Percentiles rank a stretch among this genome's conserved stretches.
Evolutionary conservation across 768 basidiomycete species (phyloP).

Genomic region (Phylloporus sp.): DNA sequence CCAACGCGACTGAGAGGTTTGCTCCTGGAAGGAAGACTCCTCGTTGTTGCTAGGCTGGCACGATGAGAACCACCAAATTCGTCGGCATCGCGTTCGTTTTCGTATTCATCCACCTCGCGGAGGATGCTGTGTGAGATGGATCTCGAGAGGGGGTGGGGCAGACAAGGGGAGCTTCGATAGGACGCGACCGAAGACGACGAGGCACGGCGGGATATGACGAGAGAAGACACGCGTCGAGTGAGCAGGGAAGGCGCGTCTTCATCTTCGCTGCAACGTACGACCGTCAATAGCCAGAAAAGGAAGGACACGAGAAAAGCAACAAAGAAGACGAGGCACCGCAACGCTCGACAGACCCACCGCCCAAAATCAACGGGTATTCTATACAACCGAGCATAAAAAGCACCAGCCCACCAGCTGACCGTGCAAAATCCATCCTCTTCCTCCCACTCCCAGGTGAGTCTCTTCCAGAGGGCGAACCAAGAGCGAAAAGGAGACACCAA

Average conservation of each 20-base stretch:
- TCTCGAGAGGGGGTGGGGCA: conserved; percentile 18
- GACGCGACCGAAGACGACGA: conserved; percentile 41
- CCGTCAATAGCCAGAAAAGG: conserved; percentile 4
- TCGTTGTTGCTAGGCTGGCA: conserved; percentile 6
- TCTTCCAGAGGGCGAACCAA: neutral
- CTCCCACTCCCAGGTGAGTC: conserved; percentile 1
- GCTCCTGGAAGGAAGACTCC: conserved; percentile 24
- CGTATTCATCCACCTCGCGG: conserved; percentile 26
- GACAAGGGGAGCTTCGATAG: conserved; percentile 13
- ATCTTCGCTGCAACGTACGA: conserved; percentile 49
- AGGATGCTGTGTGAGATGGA: conserved; percentile 30
- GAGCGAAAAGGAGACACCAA: conserved; percentile 25
- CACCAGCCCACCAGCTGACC: neutral
- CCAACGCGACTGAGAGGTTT: conserved; percentile 18
- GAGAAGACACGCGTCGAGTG: conserved; percentile 55
- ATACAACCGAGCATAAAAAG: conserved; percentile 12
- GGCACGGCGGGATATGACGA: conserved; percentile 45
- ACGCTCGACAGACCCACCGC: neutral
- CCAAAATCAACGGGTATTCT: conserved; percentile 6
- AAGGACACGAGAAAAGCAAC: neutral
- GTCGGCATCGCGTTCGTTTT: conserved; percentile 3
- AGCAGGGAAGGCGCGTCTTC: conserved; percentile 68
- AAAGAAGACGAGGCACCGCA: conserved; percentile 8
- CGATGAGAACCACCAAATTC: conserved; percentile 25
- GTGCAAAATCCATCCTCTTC: neutral